These are phyloP conservation scores for Odontarrhena argentea DNA, from an alignment of 345 rosid genomes.

Conservation along the genomic window DNA sequence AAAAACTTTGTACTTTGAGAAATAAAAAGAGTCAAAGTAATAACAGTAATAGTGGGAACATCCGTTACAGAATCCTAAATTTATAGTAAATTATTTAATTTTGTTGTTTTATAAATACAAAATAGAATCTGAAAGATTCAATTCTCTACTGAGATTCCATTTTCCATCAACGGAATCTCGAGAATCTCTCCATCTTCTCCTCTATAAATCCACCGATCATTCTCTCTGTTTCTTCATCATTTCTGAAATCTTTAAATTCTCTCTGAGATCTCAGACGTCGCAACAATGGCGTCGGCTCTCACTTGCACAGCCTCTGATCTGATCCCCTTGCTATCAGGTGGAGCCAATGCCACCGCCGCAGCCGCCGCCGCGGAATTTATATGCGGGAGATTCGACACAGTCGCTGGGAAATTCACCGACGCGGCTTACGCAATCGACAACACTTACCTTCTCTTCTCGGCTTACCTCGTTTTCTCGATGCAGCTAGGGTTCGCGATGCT, in stretches of 20 bases:
- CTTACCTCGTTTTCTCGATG: constrained; percentile 52
- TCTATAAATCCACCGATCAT: constrained; percentile 18
- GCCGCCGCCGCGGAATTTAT: constrained; percentile 39
- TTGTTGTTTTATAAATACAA: not conserved
- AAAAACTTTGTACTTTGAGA: not conserved
- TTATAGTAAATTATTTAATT: not conserved
- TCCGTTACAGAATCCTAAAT: constrained; percentile 16
- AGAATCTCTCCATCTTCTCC: constrained; percentile 33
- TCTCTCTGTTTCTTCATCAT: constrained; percentile 1
- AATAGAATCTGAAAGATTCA: constrained; percentile 36
- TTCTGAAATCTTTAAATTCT: not conserved
- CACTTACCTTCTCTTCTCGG: constrained; percentile 51
- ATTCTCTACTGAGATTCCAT: constrained; percentile 27
- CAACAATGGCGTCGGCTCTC: constrained; percentile 31
- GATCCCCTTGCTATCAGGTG: constrained; percentile 28
- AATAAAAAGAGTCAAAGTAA: constrained; percentile 32
- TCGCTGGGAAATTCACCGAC: constrained; percentile 40
- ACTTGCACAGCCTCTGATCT: constrained; percentile 40
- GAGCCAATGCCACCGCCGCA: constrained; percentile 35
- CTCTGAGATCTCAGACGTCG: not conserved
- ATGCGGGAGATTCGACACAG: constrained; percentile 34
- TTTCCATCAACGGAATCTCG: constrained; percentile 34
- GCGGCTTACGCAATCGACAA: constrained; percentile 48
- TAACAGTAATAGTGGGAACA: constrained; percentile 9
- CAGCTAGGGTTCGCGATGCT: constrained; percentile 53